Evolutionary conservation across 2,329 filamentous ascomycete species (phyloP), one percentile per base, ranked within the genome.

Genomic region (Trichoderma sp.): DNA sequence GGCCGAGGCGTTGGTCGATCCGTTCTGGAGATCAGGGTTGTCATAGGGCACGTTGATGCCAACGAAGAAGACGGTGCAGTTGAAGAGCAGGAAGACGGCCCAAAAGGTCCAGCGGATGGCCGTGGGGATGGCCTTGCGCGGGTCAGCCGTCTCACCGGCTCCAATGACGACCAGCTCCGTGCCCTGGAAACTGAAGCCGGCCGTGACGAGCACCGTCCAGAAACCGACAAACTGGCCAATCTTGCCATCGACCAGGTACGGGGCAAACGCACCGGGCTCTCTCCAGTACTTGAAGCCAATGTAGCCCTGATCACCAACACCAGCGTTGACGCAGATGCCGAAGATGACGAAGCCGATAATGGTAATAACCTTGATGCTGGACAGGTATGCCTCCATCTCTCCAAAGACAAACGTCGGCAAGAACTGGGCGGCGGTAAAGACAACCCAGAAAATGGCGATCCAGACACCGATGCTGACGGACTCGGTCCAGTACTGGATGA

Each of bases 341-440:
- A 94, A 93, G 78, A 95, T 90, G 83, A 93, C 87, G 83, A 94
- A 93, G 56, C 92, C 92, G 57, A 93, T 69, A 51, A 94, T 88
- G 32, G 92, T 93, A 64, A 94, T 76, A 71, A 95, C 91, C 81
- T 95, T 95, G 84, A 95, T 89, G 71, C 86, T 88, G 6, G 91
- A 90, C 76, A 95, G 90, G 87, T 90, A 94, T 81, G 94, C 93
- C 79, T 95, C 93, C 32, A 93, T 84, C 78, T 95, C 91, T 51
- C 92, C 93, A 75, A 93, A 95, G 75, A 89, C 89, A 65, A 87
- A 87, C 58, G 95, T 89, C 2, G 92, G 91, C 43, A 94, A 80
- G 78, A 93, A 89, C 81, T 95, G 94, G 77, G 91, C 78, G 1
- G 84, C 83, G 0, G 90, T 91, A 77, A 95, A 91, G 39, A 92